Conservation (phyloP, 1,284 basidiomycete species). For the Coniophora puteana region DNA sequence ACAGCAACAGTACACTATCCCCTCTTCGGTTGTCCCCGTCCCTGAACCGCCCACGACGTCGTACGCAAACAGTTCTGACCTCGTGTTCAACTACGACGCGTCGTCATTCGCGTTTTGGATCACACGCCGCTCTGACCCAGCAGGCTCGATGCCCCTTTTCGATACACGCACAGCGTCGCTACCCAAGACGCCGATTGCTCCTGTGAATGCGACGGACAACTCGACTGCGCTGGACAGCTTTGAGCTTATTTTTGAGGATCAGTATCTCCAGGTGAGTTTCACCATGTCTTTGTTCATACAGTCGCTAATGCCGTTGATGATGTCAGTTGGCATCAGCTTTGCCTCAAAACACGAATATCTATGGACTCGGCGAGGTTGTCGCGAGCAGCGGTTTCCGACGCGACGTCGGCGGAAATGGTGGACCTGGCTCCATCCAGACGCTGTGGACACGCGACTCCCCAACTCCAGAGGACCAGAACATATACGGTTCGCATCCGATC, state of each 20-base stretch:
- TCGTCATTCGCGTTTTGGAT: conserved; percentile 80
- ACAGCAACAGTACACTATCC: conserved; percentile 66
- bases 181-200: conserved; percentile 50
- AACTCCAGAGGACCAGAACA: conserved; percentile 58
- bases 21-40: conserved; percentile 50
- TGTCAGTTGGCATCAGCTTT: conserved; percentile 59
- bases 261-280: conserved; percentile 50
- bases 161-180: conserved; percentile 64
- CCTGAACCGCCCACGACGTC: conserved; percentile 35
- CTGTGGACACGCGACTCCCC: conserved; percentile 64
- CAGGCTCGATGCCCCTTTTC: conserved; percentile 58
- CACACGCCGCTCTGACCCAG: conserved; percentile 57
- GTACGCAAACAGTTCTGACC: conserved; percentile 42
- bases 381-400: conserved; percentile 65
- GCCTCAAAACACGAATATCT: conserved; percentile 66
- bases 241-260: conserved; percentile 72
- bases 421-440: conserved; percentile 61
- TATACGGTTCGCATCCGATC: conserved; percentile 72
- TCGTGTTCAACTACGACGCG: conserved; percentile 65
- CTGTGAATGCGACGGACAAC: conserved; percentile 41
- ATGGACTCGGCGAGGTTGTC: conserved; percentile 75
- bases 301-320: background rate
- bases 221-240: conserved; percentile 54
- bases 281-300: conserved; percentile 2
- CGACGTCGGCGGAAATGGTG: conserved; percentile 49